Percentiles rank a stretch among this genome's conserved stretches.
These are phyloP conservation scores for Podaxis sp. DNA, from an alignment of 768 basidiomycete species.

Conservation along the genomic window DNA sequence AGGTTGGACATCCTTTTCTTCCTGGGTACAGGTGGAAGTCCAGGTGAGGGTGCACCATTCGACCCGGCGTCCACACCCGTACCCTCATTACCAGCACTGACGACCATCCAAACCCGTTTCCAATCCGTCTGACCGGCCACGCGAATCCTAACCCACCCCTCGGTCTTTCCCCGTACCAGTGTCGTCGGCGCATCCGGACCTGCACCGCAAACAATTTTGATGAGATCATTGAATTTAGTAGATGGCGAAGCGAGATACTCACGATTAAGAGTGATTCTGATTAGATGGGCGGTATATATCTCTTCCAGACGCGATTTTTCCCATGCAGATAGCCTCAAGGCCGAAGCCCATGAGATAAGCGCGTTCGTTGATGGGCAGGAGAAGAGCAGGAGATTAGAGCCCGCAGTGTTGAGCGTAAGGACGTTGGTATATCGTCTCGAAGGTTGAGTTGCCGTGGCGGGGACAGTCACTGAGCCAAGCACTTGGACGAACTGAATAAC, in stretches of 20 bases:
- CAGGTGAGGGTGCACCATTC: not conserved
- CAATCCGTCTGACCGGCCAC: conserved; percentile 98
- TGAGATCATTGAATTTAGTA: not conserved
- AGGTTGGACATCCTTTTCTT: conserved; percentile 69
- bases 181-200: conserved; percentile 57
- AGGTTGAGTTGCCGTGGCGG: conserved; percentile 47
- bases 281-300: conserved; percentile 94
- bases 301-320: conserved; percentile 95
- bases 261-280: conserved; percentile 68
- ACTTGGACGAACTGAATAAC: conserved; percentile 70
- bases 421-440: conserved; percentile 69
- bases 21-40: conserved; percentile 17
- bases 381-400: conserved; percentile 86
- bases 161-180: conserved; percentile 70
- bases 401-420: conserved; percentile 91
- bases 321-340: conserved; percentile 88
- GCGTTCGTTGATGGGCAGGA: conserved; percentile 72
- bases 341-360: conserved; percentile 87
- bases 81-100: conserved; percentile 49
- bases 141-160: conserved; percentile 89
- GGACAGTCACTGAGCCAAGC: conserved; percentile 69
- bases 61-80: conserved; percentile 17
- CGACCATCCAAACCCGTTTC: conserved; percentile 87
- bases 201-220: conserved; percentile 18
- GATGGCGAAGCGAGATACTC: conserved; percentile 15